Evolutionary conservation across 2,329 filamentous ascomycete species (phyloP).

Genomic region (Fusarium aywerte): DNA sequence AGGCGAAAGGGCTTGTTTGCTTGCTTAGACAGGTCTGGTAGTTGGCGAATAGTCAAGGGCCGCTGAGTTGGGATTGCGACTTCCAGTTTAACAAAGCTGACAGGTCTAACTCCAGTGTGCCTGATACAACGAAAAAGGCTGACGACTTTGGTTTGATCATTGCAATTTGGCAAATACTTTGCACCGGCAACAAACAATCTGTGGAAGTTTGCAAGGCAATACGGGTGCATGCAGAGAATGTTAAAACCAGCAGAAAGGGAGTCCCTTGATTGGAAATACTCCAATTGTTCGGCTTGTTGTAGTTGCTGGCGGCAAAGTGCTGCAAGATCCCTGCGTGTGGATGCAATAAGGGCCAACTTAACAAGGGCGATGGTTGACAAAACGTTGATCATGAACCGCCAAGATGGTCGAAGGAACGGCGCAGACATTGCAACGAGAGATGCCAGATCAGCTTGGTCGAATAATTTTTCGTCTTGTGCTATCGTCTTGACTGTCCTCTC

Average conservation of each 20-base stretch:
- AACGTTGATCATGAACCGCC: conserved; percentile 40
- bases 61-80: neutral
- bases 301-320: conserved; percentile 13
- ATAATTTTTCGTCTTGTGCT: conserved; percentile 69
- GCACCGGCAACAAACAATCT: conserved; percentile 7
- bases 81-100: conserved; percentile 10
- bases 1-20: conserved; percentile 42
- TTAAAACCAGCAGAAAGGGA: neutral
- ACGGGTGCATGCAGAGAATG: conserved; percentile 21
- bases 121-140: neutral
- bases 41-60: conserved; percentile 6
- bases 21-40: conserved; percentile 31
- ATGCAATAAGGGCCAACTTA: conserved; percentile 23
- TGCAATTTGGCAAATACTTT: conserved; percentile 10
- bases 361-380: conserved; percentile 31
- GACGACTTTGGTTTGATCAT: neutral
- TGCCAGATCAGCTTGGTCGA: conserved; percentile 59
- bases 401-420: conserved; percentile 46
- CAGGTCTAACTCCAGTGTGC: conserved; percentile 2
- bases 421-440: conserved; percentile 56
- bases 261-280: conserved; percentile 10
- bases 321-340: conserved; percentile 23
- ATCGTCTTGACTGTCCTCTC: conserved; percentile 69
- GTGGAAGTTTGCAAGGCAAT: conserved; percentile 20
- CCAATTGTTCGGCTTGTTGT: conserved; percentile 14